Percentiles rank a stretch among this genome's conserved stretches.
Conservation (phyloP, 768 basidiomycete genomes). For the Boletus reticuloceps region DNA sequence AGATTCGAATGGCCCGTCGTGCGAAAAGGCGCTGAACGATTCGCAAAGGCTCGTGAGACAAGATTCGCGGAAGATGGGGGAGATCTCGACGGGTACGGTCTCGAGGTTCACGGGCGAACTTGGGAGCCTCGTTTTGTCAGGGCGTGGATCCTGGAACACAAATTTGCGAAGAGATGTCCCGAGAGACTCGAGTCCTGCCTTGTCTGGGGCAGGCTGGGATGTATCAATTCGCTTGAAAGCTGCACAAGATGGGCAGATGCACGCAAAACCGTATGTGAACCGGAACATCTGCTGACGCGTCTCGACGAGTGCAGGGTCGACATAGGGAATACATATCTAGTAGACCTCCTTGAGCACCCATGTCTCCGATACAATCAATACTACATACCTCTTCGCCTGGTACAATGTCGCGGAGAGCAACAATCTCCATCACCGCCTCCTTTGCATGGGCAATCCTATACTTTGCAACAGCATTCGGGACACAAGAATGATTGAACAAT, state of each 20-base stretch:
- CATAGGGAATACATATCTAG: conserved; percentile 72
- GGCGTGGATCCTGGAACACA: conserved; percentile 31
- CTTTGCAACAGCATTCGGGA: conserved; percentile 67
- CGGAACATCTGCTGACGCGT: conserved; percentile 57
- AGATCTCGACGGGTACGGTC: conserved; percentile 40
- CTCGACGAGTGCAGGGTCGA: conserved; percentile 72
- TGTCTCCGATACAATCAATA: neutral
- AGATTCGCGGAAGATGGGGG: conserved; percentile 50
- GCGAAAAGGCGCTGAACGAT: conserved; percentile 65
- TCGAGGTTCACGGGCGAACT: conserved; percentile 19
- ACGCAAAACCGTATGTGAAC: conserved; percentile 66
- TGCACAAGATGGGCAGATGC: conserved; percentile 57
- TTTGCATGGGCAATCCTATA: conserved; percentile 44
- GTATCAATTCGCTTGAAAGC: conserved; percentile 38
- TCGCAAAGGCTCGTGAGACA: conserved; percentile 60
- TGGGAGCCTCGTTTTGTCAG: conserved; percentile 21
- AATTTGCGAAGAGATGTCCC: conserved; percentile 38
- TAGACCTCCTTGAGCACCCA: neutral
- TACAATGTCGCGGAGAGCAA: conserved; percentile 56
- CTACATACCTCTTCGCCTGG: conserved; percentile 63
- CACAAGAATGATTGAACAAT: conserved; percentile 81
- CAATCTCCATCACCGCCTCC: conserved; percentile 57
- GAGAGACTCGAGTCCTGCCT: conserved; percentile 10
- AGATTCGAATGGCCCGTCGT: conserved; percentile 53
- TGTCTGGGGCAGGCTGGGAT: conserved; percentile 39